A percentile compares a stretch with the other conserved stretches of the same genome.
Conservation (phyloP, 1,284 basidiomycete species). For the Moesziomyces parantarcticus region DNA sequence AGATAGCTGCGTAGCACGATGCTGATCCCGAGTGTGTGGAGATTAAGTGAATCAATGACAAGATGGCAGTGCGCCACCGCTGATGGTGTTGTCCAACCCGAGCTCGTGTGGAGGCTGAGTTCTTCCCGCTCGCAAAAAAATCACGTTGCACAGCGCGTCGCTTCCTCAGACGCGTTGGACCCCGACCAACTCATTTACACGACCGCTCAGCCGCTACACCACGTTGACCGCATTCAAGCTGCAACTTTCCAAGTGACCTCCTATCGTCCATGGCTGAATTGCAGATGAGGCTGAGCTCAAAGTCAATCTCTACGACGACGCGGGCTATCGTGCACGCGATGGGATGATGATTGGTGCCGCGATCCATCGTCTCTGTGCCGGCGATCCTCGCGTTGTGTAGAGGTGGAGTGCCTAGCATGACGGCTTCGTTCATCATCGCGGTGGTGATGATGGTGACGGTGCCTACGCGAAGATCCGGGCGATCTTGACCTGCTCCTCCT, state of each 20-base stretch:
- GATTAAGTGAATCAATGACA: background rate
- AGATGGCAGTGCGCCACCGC: background rate
- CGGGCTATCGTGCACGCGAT: background rate
- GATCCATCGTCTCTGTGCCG: background rate
- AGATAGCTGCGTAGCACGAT: background rate
- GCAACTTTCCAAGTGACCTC: no score
- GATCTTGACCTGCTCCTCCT: constrained; percentile 27
- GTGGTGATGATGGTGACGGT: constrained; percentile 1
- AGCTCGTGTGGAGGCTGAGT: constrained; percentile 42
- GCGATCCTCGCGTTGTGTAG: background rate
- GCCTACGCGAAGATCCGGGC: constrained; percentile 10
- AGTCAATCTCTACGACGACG: constrained; percentile 2
- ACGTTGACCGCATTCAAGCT: background rate
- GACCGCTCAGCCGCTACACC: constrained; percentile 1
- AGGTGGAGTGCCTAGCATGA: background rate
- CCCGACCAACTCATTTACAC: constrained; percentile 9
- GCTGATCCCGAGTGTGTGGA: background rate
- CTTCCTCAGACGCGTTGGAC: constrained; percentile 12
- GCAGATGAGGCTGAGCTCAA: background rate
- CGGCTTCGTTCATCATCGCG: background rate
- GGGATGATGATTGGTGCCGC: constrained; percentile 2
- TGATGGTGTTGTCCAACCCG: constrained; percentile 6
- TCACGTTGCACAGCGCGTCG: constrained; percentile 26
- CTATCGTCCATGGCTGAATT: no score
- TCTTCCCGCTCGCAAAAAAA: constrained; percentile 13